Conservation (phyloP, 176 grass and related monocot genomes). For the Coix lacrymajobi region DNA sequence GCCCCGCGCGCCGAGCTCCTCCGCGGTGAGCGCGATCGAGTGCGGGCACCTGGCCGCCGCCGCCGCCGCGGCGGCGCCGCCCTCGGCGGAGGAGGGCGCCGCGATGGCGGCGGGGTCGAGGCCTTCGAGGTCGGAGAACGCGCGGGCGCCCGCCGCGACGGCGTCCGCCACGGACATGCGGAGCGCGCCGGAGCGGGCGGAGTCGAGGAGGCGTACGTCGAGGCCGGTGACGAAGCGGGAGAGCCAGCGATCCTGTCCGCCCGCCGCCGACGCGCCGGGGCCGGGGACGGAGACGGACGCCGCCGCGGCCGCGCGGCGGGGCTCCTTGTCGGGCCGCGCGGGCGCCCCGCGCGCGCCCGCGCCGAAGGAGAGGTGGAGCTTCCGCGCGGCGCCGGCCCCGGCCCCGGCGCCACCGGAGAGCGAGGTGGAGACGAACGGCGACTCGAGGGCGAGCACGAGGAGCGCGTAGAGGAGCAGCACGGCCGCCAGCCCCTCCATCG, state of each 20-base stretch:
- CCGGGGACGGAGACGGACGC: neutral
- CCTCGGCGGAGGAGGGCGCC: too few relatives aligned
- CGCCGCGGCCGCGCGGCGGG: neutral
- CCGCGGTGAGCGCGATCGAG: slow-evolving; percentile 37
- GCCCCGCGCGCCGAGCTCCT: slow-evolving; percentile 28
- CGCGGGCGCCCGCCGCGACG: slow-evolving; percentile 12
- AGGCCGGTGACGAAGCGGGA: slow-evolving; percentile 8
- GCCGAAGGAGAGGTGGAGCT: slow-evolving; percentile 18
- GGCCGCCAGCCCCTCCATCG: slow-evolving; percentile 25
- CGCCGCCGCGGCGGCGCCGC: neutral
- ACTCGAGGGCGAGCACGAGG: slow-evolving; percentile 39
- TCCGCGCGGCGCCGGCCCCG: neutral
- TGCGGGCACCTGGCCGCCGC: slow-evolving; percentile 18
- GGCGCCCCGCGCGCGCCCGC: slow-evolving; percentile 1
- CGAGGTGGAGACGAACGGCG: slow-evolving; percentile 23
- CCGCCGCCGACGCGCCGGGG: neutral
- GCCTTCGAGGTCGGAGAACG: slow-evolving; percentile 22
- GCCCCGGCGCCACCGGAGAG: neutral
- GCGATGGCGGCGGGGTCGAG: neutral
- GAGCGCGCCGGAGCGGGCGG: slow-evolving; percentile 15
- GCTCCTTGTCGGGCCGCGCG: slow-evolving; percentile 15
- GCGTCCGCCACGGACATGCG: slow-evolving; percentile 14
- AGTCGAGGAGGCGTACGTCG: slow-evolving; percentile 36
- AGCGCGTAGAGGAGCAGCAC: slow-evolving; percentile 37
- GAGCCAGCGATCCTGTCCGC: neutral